Evolutionary conservation across 352 stramenopile genomes (phyloP).

Genomic region (Phytophthora pini): DNA sequence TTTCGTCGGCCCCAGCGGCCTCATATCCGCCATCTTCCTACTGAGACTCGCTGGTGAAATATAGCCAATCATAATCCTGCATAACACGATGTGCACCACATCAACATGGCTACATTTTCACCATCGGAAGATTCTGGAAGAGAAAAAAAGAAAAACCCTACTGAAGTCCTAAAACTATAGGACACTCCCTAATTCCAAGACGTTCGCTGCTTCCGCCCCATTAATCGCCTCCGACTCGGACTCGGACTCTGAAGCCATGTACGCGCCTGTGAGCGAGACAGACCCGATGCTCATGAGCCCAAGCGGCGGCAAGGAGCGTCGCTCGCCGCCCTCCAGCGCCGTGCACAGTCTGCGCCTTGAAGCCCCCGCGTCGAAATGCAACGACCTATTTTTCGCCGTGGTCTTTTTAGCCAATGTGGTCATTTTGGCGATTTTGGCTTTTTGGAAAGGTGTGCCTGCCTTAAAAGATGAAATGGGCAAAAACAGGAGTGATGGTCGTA

Average conservation of each 20-base stretch:
- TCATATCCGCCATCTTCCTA: conserved; percentile 16
- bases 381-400: conserved; percentile 75
- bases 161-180: no score
- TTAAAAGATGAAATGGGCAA: conserved; percentile 47
- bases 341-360: conserved; percentile 77
- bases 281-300: conserved; percentile 81
- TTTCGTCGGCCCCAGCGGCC: conserved; percentile 47
- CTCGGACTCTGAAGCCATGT: conserved; percentile 59
- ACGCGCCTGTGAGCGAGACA: conserved; percentile 68
- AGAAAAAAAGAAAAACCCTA: conserved; percentile 2
- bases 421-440: conserved; percentile 66
- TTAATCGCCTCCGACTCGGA: conserved; percentile 27
- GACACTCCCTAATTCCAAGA: conserved; percentile 14
- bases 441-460: conserved; percentile 75
- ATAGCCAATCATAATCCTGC: not conserved
- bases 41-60: not conserved
- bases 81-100: conserved; percentile 6
- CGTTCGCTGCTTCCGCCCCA: conserved; percentile 26
- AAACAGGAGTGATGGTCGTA: conserved; percentile 31
- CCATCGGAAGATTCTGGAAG: conserved; percentile 12
- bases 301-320: conserved; percentile 39
- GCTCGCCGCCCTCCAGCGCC: conserved; percentile 16
- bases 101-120: not conserved
- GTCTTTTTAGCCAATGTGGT: conserved; percentile 73
- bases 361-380: conserved; percentile 62